phyloP scores from a whole-genome alignment of 1,139 yeast species.

The Meyerozyma guilliermondii region DNA sequence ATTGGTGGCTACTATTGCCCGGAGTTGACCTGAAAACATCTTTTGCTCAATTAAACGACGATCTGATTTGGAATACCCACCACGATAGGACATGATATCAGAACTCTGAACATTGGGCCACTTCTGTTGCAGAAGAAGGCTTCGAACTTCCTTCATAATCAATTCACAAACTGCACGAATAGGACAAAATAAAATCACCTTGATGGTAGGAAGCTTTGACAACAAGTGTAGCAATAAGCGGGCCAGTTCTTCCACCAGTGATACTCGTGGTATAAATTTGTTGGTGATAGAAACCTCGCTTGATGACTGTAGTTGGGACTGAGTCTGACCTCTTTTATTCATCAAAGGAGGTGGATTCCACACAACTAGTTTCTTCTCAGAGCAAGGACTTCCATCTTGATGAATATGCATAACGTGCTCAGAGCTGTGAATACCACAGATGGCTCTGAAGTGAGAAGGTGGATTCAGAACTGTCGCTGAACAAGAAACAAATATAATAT shows the following conservation, averaged over 20 bases:
- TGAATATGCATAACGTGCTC: constrained; percentile 47
- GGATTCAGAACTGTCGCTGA: constrained; percentile 90
- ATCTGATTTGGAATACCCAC: constrained; percentile 86
- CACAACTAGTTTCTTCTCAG: constrained; percentile 65
- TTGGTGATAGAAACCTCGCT: constrained; percentile 8
- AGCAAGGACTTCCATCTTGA: constrained; percentile 86
- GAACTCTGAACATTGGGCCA: constrained; percentile 28
- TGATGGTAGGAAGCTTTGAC: constrained; percentile 44
- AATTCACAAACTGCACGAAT: constrained; percentile 83
- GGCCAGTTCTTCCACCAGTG: constrained; percentile 73
- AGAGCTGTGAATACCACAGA: constrained; percentile 57
- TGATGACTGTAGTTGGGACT: constrained; percentile 6
- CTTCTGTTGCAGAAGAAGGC: constrained; percentile 24
- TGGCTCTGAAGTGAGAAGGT: constrained; percentile 56
- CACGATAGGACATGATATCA: constrained; percentile 87
- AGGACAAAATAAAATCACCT: constrained; percentile 87
- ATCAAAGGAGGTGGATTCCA: constrained; percentile 79
- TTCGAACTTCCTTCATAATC: constrained; percentile 75
- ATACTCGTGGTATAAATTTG: constrained; percentile 48
- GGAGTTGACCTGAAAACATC: constrained; percentile 80
- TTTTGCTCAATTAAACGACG: constrained; percentile 81
- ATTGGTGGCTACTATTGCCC: constrained; percentile 90
- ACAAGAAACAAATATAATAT: constrained; percentile 67
- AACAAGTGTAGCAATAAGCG: constrained; percentile 60
- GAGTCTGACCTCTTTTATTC: constrained; percentile 50